Conservation (phyloP, 495 filamentous ascomycete genomes). For the Barbatosphaeria neglecta region DNA sequence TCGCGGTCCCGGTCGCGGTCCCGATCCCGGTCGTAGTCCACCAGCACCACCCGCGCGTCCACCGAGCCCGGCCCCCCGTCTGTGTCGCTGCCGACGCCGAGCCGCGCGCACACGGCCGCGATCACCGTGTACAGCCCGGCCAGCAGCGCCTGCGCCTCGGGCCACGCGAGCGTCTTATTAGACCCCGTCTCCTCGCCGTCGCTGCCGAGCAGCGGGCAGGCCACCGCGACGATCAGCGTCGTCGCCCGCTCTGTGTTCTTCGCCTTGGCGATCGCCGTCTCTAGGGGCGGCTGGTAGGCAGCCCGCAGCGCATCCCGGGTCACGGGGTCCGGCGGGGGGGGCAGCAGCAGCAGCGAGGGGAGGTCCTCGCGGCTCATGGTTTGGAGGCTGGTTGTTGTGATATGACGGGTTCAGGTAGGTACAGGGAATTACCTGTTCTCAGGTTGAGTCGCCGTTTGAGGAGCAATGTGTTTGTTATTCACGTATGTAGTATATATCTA, state of each 20-base stretch:
- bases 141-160: conserved; percentile 54
- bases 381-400: not conserved
- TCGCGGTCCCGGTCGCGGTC: too few species aligned
- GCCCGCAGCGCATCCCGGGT: conserved; percentile 34
- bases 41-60: conserved; percentile 63
- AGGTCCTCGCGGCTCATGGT: conserved; percentile 8
- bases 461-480: too few species aligned
- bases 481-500: too few species aligned
- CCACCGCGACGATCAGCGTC: conserved; percentile 42
- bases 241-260: conserved; percentile 22
- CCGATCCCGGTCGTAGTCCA: conserved; percentile 45
- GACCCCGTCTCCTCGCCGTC: conserved; percentile 27
- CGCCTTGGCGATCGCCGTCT: conserved; percentile 31
- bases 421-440: too few species aligned
- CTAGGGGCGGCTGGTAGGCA: conserved; percentile 46
- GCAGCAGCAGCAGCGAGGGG: conserved; percentile 46
- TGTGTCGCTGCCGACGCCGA: conserved; percentile 48
- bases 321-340: conserved; percentile 39
- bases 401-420: too few species aligned
- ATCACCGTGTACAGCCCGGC: conserved; percentile 71
- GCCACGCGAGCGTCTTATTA: conserved; percentile 48
- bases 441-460: too few species aligned
- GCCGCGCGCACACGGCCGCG: conserved; percentile 50
- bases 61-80: conserved; percentile 52
- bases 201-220: conserved; percentile 39